Evolutionary conservation across 768 basidiomycete species (phyloP), one percentile per base, ranked within the genome.

Genomic region (Mycena rosella): DNA sequence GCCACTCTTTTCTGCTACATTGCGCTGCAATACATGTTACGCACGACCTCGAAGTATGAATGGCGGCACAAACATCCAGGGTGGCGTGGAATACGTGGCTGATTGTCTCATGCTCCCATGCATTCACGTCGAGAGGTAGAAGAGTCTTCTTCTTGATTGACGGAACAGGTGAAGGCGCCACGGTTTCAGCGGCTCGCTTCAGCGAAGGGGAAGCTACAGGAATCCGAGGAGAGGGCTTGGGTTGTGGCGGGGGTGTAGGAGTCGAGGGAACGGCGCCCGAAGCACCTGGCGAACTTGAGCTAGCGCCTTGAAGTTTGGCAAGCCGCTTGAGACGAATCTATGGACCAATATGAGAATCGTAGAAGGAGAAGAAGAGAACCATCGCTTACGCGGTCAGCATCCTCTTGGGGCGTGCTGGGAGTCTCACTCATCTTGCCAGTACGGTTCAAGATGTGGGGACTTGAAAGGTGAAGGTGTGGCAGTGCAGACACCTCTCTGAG

Each of bases 301-400:
- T 69, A 47, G 80, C 72, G 42, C 75, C 82, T 74, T 93, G 92
- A 10, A 98, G 85, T 77, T 93, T 95, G 34, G 94, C 96, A 58
- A 99, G 85, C 62, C 96, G 89, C 80, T 97, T 97, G 77, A 95
- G 82, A 70, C 96, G 94, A 76, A 98, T 97, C 96, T 97, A 60
- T 1, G 14, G 17, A 29, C 30, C 20, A 29, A 67, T n/a, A 52
- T 73, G 48, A 68, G 57, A 47, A 22, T 63, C 5, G 66, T 14
- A 44, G 13, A 40, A 24, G 44, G 54, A 44, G 27, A 30, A 48
- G 26, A 44, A 20, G 44, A 30, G 36, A 34, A 36, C 22, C 11
- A 30, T 20, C 51, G 57, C 84, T 61, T 84, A 94, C 93, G 59
- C 91, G 87, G 74, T 95, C 95, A 14, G 94, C 95, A 78, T 95